A percentile compares a stretch with the other conserved stretches of the same genome.
Evolutionary conservation across 1,284 basidiomycete genomes (phyloP).

Genomic region (Fistulinella cinereoalba): DNA sequence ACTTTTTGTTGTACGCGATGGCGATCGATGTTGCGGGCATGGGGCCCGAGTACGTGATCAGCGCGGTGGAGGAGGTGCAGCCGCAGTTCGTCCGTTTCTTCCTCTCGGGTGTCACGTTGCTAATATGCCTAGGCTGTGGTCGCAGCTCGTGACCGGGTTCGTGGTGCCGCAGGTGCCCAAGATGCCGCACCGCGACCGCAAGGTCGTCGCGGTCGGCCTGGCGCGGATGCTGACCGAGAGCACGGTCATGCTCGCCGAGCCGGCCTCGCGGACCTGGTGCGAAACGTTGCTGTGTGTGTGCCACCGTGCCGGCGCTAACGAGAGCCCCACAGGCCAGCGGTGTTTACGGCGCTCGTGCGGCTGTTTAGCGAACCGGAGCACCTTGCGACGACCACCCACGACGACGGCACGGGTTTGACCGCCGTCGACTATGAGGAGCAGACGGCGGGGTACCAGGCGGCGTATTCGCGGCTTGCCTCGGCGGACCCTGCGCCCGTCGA

Average conservation of each 20-base stretch:
- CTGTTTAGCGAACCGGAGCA: constrained; percentile 76
- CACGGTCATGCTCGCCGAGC: constrained; percentile 60
- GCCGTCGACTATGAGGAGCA: constrained; percentile 89
- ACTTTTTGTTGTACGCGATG: constrained; percentile 74
- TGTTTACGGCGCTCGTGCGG: constrained; percentile 73
- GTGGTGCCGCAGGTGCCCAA: constrained; percentile 81
- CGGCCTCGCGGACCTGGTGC: constrained; percentile 69
- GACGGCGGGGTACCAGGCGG: constrained; percentile 87
- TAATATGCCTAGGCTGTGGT: constrained; percentile 67
- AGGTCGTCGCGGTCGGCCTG: constrained; percentile 82
- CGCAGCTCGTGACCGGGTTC: constrained; percentile 77
- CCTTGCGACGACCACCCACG: constrained; percentile 46
- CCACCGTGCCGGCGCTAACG: background rate
- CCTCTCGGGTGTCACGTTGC: background rate
- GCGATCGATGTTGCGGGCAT: constrained; percentile 75
- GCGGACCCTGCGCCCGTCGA: constrained; percentile 58
- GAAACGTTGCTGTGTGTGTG: constrained; percentile 22
- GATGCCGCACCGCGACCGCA: constrained; percentile 78
- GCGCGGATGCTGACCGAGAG: constrained; percentile 78
- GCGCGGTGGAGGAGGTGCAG: constrained; percentile 81
- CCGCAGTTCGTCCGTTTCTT: constrained; percentile 54
- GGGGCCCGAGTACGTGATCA: constrained; percentile 76
- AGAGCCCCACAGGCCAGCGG: constrained; percentile 49
- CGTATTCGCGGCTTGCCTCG: constrained; percentile 89
- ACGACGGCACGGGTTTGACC: constrained; percentile 50